phyloP scores from a whole-genome alignment of 495 filamentous ascomycete genomes.

The Aspergillus nanangensis region DNA sequence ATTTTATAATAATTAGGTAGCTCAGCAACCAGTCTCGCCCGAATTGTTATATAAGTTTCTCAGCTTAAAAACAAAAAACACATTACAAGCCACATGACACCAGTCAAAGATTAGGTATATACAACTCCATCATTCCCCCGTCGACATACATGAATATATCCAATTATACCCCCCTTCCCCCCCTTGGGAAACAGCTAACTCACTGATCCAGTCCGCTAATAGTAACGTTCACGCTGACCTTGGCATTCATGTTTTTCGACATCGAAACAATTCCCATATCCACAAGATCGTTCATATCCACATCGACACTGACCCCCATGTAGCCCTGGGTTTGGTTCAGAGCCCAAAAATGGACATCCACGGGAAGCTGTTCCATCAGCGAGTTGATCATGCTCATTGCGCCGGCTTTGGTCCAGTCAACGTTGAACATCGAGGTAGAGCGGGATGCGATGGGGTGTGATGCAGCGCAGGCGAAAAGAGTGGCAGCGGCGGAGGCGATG shows the following conservation, averaged over 20 bases:
- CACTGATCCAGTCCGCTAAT: not conserved
- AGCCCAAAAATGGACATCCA: not conserved
- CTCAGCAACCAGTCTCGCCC: too few relatives aligned
- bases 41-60: too few relatives aligned
- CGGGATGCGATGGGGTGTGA: not conserved
- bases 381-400: not conserved
- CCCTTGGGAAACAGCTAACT: not conserved
- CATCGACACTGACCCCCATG: not conserved
- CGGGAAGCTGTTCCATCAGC: not conserved
- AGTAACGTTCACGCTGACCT: not conserved
- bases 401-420: not conserved
- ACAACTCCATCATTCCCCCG: too few relatives aligned
- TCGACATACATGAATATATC: too few relatives aligned
- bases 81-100: too few relatives aligned
- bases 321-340: not conserved
- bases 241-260: not conserved
- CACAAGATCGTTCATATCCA: not conserved
- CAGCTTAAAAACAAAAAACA: too few relatives aligned
- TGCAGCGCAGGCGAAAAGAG: not conserved
- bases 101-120: too few relatives aligned
- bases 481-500: not conserved
- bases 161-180: too few relatives aligned
- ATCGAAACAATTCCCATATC: not conserved
- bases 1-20: too few relatives aligned
- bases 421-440: not conserved